Base-by-base conservation (phyloP, 345 rosid genomes). In the Geranium brycei region DNA sequence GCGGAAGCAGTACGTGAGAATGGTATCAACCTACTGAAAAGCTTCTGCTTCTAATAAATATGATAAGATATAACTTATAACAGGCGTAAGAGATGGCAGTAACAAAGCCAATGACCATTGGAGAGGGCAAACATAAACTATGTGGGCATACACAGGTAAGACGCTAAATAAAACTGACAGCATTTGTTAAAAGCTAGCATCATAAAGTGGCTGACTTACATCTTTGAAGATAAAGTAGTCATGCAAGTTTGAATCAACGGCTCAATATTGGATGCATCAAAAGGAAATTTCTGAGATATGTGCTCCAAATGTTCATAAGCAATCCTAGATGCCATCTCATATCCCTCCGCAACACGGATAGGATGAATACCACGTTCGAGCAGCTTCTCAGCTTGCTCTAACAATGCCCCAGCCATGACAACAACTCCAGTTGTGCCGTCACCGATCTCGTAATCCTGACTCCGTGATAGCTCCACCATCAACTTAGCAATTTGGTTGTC, bases 341-440 rank as follows among this genome's bases (percentile, higher is more conserved):
- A 95, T 1, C 99, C 99, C 72, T 95, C 96, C 4, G 99, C 99
- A 63, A 95, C 61, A 53, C 96, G 87, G 58, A 91, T 95, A 19
- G 97, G 97, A 74, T 95, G 99, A 71, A 95, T 84, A 19, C 97
- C 97, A n/a, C 95, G 89, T 70, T 95, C 99, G 59, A 91, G 41
- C 10, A 84, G 78, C 75, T 82, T 81, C 79, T 95, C 96, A 60
- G 99, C 97, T 70, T 95, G 97, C 81, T 95, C 97, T 30, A 95
- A 70, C 63, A 95, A 91, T 0, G 97, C 85, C 56, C 99, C 99
- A 69, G 99, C 99, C 92, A 87, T 64, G 58, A 95, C 97, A 64
- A 95, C 96, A 72, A 88, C 99, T 58, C 99, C 97, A 51, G 97
- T 95, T 3, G 99, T 95, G 23, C 99, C 99, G 77, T 95, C 99